Evolutionary conservation across 768 basidiomycete species (phyloP).

Genomic region (Trichaptum fuscoviolaceum): DNA sequence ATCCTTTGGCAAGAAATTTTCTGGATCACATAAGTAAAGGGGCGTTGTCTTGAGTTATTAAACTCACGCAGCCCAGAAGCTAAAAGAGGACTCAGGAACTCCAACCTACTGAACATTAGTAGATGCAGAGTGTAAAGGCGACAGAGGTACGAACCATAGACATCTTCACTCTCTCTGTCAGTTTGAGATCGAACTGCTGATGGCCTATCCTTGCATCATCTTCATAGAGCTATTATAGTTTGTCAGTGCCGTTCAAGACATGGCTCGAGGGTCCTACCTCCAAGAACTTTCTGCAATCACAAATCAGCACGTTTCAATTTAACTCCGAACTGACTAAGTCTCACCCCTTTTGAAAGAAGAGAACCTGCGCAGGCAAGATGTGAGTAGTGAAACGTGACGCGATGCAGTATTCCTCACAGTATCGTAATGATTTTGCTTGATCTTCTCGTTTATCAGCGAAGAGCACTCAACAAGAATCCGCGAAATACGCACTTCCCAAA

Average conservation of each 20-base stretch:
- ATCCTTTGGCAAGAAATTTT: slow-evolving; percentile 84
- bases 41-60: neutral
- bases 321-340: neutral
- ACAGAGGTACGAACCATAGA: slow-evolving; percentile 66
- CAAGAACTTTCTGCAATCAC: slow-evolving; percentile 59
- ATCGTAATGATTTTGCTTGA: slow-evolving; percentile 97
- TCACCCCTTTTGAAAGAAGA: slow-evolving; percentile 99
- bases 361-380: slow-evolving; percentile 40
- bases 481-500: slow-evolving; percentile 54
- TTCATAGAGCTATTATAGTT: slow-evolving; percentile 64
- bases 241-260: slow-evolving; percentile 5
- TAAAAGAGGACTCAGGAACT: slow-evolving; percentile 91
- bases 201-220: slow-evolving; percentile 93
- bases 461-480: neutral
- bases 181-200: slow-evolving; percentile 90
- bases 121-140: neutral
- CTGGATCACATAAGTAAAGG: slow-evolving; percentile 28
- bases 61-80: slow-evolving; percentile 85
- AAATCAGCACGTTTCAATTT: neutral
- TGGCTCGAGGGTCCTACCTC: slow-evolving; percentile 40
- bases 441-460: slow-evolving; percentile 41
- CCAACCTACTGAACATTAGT: slow-evolving; percentile 56
- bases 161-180: slow-evolving; percentile 94
- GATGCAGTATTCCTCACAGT: slow-evolving; percentile 45
- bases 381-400: slow-evolving; percentile 20